Conservation (phyloP, 805 yeast genomes). For the Metschnikowia orientalis region DNA sequence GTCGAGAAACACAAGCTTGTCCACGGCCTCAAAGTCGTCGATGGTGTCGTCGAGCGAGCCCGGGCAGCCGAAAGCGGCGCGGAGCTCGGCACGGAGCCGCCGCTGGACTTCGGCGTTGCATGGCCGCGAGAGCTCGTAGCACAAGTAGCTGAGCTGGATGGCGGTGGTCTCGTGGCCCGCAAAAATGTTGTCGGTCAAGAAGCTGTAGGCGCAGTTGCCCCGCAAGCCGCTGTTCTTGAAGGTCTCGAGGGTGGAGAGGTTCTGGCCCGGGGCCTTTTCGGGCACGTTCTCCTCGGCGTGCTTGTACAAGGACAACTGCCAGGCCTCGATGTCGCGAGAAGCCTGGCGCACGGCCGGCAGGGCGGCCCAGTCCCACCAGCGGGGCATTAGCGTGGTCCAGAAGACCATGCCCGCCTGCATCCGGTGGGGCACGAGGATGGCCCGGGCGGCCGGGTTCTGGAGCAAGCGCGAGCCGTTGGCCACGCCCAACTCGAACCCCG, state of each 20-base stretch:
- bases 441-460: conserved; percentile 33
- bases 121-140: conserved; percentile 56
- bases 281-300: conserved; percentile 33
- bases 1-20: conserved; percentile 51
- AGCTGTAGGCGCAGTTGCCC: conserved; percentile 35
- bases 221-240: conserved; percentile 29
- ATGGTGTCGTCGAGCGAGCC: conserved; percentile 18
- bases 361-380: conserved; percentile 48
- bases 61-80: conserved; percentile 29
- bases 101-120: conserved; percentile 43
- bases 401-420: conserved; percentile 57
- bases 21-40: conserved; percentile 40
- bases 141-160: conserved; percentile 45
- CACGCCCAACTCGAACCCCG: conserved; percentile 55
- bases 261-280: conserved; percentile 14
- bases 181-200: conserved; percentile 57
- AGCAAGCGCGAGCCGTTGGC: conserved; percentile 44
- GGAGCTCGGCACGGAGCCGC: conserved; percentile 45
- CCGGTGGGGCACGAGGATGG: conserved; percentile 41
- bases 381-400: conserved; percentile 60
- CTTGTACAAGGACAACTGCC: conserved; percentile 40
- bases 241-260: conserved; percentile 31
- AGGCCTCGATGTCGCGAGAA: conserved; percentile 36
- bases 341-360: conserved; percentile 36
- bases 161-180: conserved; percentile 71